These are phyloP conservation scores for Penicillium sp. DNA, from an alignment of 2,329 filamentous ascomycete genomes.

Conservation along the genomic window DNA sequence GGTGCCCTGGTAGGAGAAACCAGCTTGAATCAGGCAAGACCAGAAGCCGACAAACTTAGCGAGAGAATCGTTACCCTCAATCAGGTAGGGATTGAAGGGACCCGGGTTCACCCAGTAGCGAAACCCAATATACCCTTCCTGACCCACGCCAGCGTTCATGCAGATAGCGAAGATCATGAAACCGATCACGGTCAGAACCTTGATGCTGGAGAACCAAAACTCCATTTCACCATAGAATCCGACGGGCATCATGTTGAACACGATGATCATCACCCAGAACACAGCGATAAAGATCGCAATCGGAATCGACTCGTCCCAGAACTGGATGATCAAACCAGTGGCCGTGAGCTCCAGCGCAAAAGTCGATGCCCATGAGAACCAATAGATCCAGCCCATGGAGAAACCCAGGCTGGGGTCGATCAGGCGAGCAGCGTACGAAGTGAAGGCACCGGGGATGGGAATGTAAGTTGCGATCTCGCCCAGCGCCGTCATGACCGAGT, in stretches of 20 bases:
- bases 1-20: constrained; percentile 56
- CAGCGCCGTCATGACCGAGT: constrained; percentile 68
- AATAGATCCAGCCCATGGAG: constrained; percentile 80
- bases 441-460: constrained; percentile 74
- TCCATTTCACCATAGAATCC: constrained; percentile 75
- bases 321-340: constrained; percentile 73
- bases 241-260: constrained; percentile 70
- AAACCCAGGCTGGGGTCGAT: constrained; percentile 72
- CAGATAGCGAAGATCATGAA: constrained; percentile 78
- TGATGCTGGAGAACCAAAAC: constrained; percentile 76
- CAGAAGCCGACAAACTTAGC: constrained; percentile 67
- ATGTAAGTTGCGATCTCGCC: constrained; percentile 75
- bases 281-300: constrained; percentile 72
- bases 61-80: constrained; percentile 57
- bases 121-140: constrained; percentile 74
- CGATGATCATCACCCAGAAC: constrained; percentile 71
- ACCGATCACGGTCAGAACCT: constrained; percentile 72
- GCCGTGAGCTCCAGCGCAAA: constrained; percentile 72
- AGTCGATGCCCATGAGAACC: constrained; percentile 75
- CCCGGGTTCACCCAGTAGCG: constrained; percentile 70
- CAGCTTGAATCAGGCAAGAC: constrained; percentile 49
- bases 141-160: constrained; percentile 70
- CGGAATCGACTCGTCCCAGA: constrained; percentile 64
- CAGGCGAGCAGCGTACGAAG: constrained; percentile 73
- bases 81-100: constrained; percentile 65